Evolutionary conservation across 108 stramenopile genomes (phyloP), one percentile per base, ranked within the genome.

Genomic region (Conticribra guillardii): DNA sequence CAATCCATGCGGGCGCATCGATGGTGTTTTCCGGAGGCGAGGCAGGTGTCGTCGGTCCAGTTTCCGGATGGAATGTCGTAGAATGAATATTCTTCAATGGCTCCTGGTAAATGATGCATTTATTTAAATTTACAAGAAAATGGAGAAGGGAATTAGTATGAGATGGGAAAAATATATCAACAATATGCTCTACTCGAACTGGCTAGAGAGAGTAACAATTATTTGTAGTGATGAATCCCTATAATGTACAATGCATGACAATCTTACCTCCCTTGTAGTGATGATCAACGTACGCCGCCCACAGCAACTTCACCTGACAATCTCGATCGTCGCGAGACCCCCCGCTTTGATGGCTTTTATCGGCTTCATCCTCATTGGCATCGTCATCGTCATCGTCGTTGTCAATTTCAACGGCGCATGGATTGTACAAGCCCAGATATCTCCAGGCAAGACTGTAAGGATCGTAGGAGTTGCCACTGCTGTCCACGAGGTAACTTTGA

Each of bases 1-100:
- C 81, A 82, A 54, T 82, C 71, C 54, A 76, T 3, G 21, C 34
- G 32, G 24, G 47, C 75, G 51, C 81, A 82, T 19, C 81, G 46
- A 32, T 54, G 29, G 2, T 27, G 23, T 4, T 29, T 21, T 18
- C 70, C 70, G 0, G 29, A 17, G 3, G 63, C 56, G 1, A 48
- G 14, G 56, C 81, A 82, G 2, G 62, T 64, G 17, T 66, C 62
- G 24, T 61, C 65, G 34, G 76, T 62, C 61, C 69, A 82, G 4
- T 50, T 71, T 16, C 58, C 64, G 1, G 54, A 67, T 1, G 47
- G 23, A 17, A 49, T 24, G 31, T 82, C 73, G 54, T 69, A 82
- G 49, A 76, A 76, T 54, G 64, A 47, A 66, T 82, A 82, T 33
- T 82, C 80, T 58, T 75, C 74, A 53, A 82, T 76, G 56, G 32